Conservation (phyloP, 2,329 filamentous ascomycete species). For the Neobulgaria alba region DNA sequence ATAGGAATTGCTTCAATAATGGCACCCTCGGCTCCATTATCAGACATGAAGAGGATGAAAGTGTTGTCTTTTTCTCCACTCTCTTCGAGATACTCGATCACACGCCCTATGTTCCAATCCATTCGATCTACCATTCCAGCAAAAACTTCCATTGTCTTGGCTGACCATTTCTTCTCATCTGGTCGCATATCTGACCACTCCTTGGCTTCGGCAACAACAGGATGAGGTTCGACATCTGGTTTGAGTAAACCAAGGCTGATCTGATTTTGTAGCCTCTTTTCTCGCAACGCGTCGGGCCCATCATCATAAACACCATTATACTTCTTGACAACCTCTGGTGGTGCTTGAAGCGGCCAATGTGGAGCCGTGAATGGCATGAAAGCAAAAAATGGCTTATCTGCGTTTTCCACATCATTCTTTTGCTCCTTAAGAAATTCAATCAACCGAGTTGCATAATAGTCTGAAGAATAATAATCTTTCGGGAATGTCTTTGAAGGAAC, state of each 20-base stretch:
- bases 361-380: constrained; percentile 44
- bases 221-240: constrained; percentile 13
- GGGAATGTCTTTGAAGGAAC: background rate
- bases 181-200: constrained; percentile 16
- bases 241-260: constrained; percentile 35
- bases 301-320: constrained; percentile 49
- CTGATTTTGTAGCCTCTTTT: constrained; percentile 45
- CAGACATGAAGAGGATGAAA: constrained; percentile 53
- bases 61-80: constrained; percentile 55
- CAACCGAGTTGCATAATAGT: constrained; percentile 9
- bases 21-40: constrained; percentile 54
- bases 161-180: constrained; percentile 31
- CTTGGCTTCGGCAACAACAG: constrained; percentile 6
- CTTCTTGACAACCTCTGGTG: constrained; percentile 25
- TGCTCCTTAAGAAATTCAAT: constrained; percentile 8
- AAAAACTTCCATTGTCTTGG: constrained; percentile 38
- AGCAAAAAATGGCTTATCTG: constrained; percentile 36
- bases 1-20: constrained; percentile 51
- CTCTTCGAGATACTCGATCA: constrained; percentile 40
- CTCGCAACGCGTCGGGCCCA: constrained; percentile 48
- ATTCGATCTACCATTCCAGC: constrained; percentile 40
- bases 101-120: constrained; percentile 52
- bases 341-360: constrained; percentile 46
- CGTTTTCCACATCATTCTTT: constrained; percentile 15
- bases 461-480: constrained; percentile 10